Base-by-base conservation (phyloP, 306 rosid genomes). In the Luffa acutangula region DNA sequence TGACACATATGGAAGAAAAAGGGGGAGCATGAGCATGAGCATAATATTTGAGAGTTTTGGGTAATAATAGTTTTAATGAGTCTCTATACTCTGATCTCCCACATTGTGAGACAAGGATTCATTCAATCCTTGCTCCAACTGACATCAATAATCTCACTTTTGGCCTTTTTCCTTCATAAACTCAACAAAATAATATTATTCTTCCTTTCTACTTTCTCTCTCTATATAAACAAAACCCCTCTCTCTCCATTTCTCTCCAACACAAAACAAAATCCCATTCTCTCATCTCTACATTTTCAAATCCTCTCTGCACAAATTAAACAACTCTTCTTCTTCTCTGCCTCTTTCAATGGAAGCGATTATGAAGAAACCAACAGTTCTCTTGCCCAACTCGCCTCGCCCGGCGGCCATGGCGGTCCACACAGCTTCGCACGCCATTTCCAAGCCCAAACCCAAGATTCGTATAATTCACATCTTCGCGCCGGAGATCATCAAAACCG, bases 391-490 rank as follows among this genome's bases (percentile, higher is more conserved):
- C 37, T 4, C 81, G 11, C 20, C 6, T 13, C 65, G n/a, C 4
- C 45, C 81, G 15, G 33, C 85, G 60, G 64, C 84, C 62, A 82
- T 88, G 59, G 86, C 82, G 80, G 79, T 90, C 79, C 95, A 91
- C 87, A 83, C 69, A 79, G 82, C 85, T 41, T 95, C 97, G 0
- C 86, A 87, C 58, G 65, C 76, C 57, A 88, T 92, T 56, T 89
- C 91, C 8, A 95, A 95, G 62, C 45, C 86, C 14, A 92, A 85
- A 81, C 96, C 97, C 18, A 91, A 91, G 83, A 91, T 95, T 41
- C 89, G 98, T 34, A 95, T 95, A 73, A 92, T 91, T 76, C 98
- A 95, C 87, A 88, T 95, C 82, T 90, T 91, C 52, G 97, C 97
- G 5, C 97, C 97, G 0, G 91, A 92, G 81, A 89, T 95, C 81